These are phyloP conservation scores for Beta corolliflora DNA, from an alignment of 179 eudicot genomes.

Conservation along the genomic window DNA sequence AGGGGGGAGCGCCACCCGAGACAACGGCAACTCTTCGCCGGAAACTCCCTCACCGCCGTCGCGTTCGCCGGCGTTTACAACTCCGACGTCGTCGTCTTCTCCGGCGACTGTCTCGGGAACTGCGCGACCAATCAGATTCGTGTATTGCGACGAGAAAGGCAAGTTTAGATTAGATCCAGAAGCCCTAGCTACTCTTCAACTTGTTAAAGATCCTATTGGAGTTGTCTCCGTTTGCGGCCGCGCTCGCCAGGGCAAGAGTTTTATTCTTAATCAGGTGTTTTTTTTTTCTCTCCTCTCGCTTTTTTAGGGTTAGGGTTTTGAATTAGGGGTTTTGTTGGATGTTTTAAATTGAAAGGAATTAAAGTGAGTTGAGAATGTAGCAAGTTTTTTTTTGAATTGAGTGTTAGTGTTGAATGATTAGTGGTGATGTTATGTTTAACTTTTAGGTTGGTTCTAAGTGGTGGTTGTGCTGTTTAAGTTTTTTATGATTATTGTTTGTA, in stretches of 20 bases:
- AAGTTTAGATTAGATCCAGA: slow-evolving; percentile 86
- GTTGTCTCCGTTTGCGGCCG: slow-evolving; percentile 97
- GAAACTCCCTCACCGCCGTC: slow-evolving; percentile 28
- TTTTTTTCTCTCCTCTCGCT: neutral
- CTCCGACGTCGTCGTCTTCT: slow-evolving; percentile 16
- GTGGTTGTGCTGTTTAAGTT: neutral
- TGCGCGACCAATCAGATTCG: slow-evolving; percentile 77
- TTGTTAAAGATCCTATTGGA: slow-evolving; percentile 86
- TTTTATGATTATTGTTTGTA: neutral
- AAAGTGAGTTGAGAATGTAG: neutral
- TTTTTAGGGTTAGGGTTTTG: slow-evolving; percentile 20
- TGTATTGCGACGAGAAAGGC: slow-evolving; percentile 84
- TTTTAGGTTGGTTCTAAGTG: neutral
- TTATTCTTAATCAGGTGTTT: slow-evolving; percentile 75
- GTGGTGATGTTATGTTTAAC: neutral
- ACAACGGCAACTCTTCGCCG: slow-evolving; percentile 33
- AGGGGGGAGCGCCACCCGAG: slow-evolving; percentile 7
- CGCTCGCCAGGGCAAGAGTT: slow-evolving; percentile 97
- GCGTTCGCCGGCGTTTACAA: neutral
- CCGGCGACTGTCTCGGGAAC: slow-evolving; percentile 43
- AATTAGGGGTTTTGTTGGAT: neutral
- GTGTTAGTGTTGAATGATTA: too few relatives aligned
- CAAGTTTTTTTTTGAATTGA: too few relatives aligned
- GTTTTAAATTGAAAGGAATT: neutral
- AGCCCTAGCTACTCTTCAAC: slow-evolving; percentile 81